These are phyloP conservation scores for Amaranthus palmeri DNA, from an alignment of 148 eudicot species.

Conservation along the genomic window DNA sequence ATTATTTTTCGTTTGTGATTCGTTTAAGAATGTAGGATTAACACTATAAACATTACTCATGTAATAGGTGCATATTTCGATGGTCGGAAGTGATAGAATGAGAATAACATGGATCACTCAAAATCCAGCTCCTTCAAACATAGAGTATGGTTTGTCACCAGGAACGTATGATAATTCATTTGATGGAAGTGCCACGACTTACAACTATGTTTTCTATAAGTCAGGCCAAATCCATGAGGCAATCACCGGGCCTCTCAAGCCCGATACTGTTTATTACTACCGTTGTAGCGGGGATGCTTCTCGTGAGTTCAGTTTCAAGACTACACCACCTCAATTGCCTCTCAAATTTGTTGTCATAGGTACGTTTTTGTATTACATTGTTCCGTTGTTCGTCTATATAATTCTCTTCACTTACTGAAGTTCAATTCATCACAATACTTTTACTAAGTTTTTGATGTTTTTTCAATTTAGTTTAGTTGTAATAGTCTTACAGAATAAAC, in stretches of 20 bases:
- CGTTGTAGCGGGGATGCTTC: constrained; percentile 40
- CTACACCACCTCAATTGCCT: constrained; percentile 56
- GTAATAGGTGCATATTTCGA: constrained; percentile 56
- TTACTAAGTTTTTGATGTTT: no score
- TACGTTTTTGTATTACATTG: constrained; percentile 6
- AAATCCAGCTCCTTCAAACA: constrained; percentile 33
- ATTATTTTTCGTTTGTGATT: background rate
- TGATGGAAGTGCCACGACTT: constrained; percentile 36
- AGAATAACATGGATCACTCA: constrained; percentile 70
- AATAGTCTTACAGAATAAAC: no score
- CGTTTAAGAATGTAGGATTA: background rate
- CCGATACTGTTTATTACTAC: constrained; percentile 51
- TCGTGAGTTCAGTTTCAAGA: constrained; percentile 49
- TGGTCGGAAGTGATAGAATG: constrained; percentile 57
- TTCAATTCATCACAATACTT: background rate
- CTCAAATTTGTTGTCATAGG: constrained; percentile 58
- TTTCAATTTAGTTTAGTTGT: no score
- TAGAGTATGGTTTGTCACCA: constrained; percentile 51
- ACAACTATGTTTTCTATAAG: constrained; percentile 35
- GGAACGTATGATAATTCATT: constrained; percentile 32
- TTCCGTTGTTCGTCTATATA: background rate
- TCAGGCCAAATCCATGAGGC: constrained; percentile 58
- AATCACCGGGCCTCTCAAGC: constrained; percentile 49
- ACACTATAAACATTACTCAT: background rate
- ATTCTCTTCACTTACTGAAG: background rate